Evolutionary conservation across 257 asterid genomes (phyloP), one percentile per base, ranked within the genome.

Genomic region (Cordia subcordata): DNA sequence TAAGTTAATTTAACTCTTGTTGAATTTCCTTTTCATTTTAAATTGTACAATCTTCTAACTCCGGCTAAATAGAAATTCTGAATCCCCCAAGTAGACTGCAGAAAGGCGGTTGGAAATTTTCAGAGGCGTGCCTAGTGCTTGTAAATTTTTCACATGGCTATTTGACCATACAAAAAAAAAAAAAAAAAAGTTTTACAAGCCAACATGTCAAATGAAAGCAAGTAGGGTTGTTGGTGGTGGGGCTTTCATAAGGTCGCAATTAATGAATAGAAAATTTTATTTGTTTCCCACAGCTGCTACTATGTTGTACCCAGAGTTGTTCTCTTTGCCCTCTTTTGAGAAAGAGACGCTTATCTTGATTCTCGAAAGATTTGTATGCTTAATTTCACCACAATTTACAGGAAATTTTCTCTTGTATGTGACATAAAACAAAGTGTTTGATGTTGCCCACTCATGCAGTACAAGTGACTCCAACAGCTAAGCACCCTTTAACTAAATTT

Each of bases 131-230:
- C 15, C 47, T 42, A 8, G 4, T 42, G 10, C 47, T 42, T 42
- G 47, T 23, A 57, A 45, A 17, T 39, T 65, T 49, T 47, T 35
- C 45, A 40, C 65, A 37, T 56, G 39, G 47, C 68, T 27, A 54
- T 22, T 55, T 42, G 49, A 27, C 20, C 47, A 18, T 58, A 42
- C 2, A 44, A 17, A 44, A 32, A 58, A 42, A 18, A 18, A 37
- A 12, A 44, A 17, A 44, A 32, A 58, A 42, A 18, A 18, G 16
- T 5, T 17, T 57, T 23, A 57, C 20, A 42, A 19, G 19, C 9
- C 51, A n/a, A 42, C 18, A 19, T 18, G 63, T 42, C 21, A 14
- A 39, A 17, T 46, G 32, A 16, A 39, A 19, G 35, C 14, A 40
- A 38, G 18, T 42, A 49, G 13, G 38, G 18, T 40, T 18, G 52